Evolutionary conservation across 2,329 filamentous ascomycete species (phyloP), one percentile per base, ranked within the genome.

Genomic region (Alternaria triticimaculans): DNA sequence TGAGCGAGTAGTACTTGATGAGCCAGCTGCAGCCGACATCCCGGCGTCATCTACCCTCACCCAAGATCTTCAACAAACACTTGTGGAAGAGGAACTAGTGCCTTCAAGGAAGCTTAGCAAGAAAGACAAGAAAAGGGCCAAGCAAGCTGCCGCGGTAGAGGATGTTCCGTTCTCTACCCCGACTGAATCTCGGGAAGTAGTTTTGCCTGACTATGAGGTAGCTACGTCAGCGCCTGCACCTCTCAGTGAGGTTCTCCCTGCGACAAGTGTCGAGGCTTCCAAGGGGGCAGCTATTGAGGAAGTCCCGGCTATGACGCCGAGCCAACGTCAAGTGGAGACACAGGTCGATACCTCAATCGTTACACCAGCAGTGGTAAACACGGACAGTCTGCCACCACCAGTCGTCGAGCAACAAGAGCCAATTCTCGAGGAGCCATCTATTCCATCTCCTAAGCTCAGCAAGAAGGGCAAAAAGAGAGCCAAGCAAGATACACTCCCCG

Each of bases 381-480:
- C 37, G 21, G 43, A 59, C 9, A 44, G 21, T 46, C 21, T 33
- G 8, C 23, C 44, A 18, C 30, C 18, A n/a, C 37, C 37, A 15
- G 48, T 26, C 9, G 25, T 23, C 28, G 56, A 58, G 25, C 51
- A 51, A 15, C 44, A 46, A 28, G 50, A 53, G 8, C 43, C n/a
- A n/a, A 21, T 44, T 12, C 5, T 41, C 18, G 49, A 57, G 25
- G 60, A 65, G 20, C 30, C 59, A 10, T 54, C 60, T 20, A 10
- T 37, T 4, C 58, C 64, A 21, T 59, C 65, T 15, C 68, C 56
- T 26, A 80, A 80, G 66, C 73, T 72, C 62, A 76, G 78, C 30
- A 82, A 83, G 72, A 83, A 83, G 54, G 78, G 80, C 26, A 82
- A 82, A 70, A 81, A 81, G 53, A 83, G 83, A 63, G 74, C 72